Evolutionary conservation across 108 stramenopile genomes (phyloP), one percentile per base, ranked within the genome.

Genomic region (Nannochloropsis salina): DNA sequence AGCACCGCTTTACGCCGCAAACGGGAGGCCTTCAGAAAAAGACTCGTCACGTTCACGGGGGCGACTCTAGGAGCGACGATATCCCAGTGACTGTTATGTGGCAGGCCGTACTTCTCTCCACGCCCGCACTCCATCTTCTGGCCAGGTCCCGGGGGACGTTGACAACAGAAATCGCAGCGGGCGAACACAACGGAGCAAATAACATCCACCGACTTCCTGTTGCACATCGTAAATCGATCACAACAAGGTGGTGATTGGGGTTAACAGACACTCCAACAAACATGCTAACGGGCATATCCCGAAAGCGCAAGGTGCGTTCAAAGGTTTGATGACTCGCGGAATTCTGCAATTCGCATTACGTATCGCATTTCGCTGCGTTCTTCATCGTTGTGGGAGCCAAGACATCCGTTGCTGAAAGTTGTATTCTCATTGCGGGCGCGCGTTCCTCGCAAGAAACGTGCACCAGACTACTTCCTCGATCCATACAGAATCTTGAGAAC

Each of bases 321-420:
- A 96, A 96, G 91, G 90, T 92, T 95, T 93, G 93, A 95, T 96
- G 94, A 94, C 94, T 95, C 94, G 95, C 95, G 92, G 93, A 92
- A 93, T 95, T 88, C 92, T 95, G 94, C 94, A 94, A 94, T 94
- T 96, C 96, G 94, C 96, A 96, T 94, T 95, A 94, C 94, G 94
- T 95, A 95, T 96, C 94, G 94, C 96, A 95, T 95, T 96, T 96
- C 94, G 96, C 96, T 96, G 96, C 94, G 96, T 95, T 95, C 96
- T 96, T 96, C 96, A 96, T 96, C 95, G 95, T 94, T 95, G 94
- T 94, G 94, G 93, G 95, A 96, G 90, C 96, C 96, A 93, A 96
- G 96, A 95, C 94, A 96, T 96, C 95, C 96, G 92, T 94, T 90
- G 96, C 94, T 95, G 94, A 95, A 95, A 96, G 95, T 96, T 93